A percentile compares a stretch with the other conserved stretches of the same genome.
Evolutionary conservation across 371 early-diverging fungal genomes (phyloP).

Genomic region (Fennellomyces sp.): DNA sequence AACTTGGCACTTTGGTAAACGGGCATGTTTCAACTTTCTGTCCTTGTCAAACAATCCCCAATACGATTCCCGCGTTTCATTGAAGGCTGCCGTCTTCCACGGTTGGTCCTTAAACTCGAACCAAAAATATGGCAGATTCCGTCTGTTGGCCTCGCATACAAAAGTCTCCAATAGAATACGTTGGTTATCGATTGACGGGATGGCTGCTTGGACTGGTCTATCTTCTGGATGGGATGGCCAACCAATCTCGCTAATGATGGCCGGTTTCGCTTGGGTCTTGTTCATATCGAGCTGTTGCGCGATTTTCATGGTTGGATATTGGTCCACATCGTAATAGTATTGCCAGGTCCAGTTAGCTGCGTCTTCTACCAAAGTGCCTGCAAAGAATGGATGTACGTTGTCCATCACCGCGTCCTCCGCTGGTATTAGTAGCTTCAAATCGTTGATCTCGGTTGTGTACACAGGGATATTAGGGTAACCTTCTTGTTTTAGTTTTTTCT

Average conservation of each 20-base stretch:
- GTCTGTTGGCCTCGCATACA: conserved; percentile 59
- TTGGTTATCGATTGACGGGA: conserved; percentile 56
- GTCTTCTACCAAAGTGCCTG: conserved; percentile 48
- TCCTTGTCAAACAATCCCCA: conserved; percentile 62
- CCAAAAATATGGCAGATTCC: conserved; percentile 60
- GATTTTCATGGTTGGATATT: conserved; percentile 18
- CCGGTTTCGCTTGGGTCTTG: conserved; percentile 35
- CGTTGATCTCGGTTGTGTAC: conserved; percentile 57
- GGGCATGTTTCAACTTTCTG: conserved; percentile 36
- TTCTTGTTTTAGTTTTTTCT: conserved; percentile 26
- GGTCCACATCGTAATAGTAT: conserved; percentile 39
- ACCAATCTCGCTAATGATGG: conserved; percentile 67
- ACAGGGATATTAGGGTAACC: conserved; percentile 54
- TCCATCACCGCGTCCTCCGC: conserved; percentile 59
- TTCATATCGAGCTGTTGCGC: conserved; percentile 5
- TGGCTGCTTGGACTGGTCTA: conserved; percentile 30
- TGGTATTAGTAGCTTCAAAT: conserved; percentile 44
- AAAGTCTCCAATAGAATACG: conserved; percentile 51
- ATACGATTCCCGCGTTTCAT: conserved; percentile 59
- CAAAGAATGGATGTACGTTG: conserved; percentile 73
- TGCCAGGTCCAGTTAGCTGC: conserved; percentile 59
- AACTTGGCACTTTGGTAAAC: conserved; percentile 44
- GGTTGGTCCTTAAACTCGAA: conserved; percentile 73
- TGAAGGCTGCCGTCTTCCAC: conserved; percentile 60
- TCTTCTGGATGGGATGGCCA: conserved; percentile 61